Evolutionary conservation across 352 stramenopile species (phyloP), one percentile per base, ranked within the genome.

Genomic region (Globisporangium okanoganense): DNA sequence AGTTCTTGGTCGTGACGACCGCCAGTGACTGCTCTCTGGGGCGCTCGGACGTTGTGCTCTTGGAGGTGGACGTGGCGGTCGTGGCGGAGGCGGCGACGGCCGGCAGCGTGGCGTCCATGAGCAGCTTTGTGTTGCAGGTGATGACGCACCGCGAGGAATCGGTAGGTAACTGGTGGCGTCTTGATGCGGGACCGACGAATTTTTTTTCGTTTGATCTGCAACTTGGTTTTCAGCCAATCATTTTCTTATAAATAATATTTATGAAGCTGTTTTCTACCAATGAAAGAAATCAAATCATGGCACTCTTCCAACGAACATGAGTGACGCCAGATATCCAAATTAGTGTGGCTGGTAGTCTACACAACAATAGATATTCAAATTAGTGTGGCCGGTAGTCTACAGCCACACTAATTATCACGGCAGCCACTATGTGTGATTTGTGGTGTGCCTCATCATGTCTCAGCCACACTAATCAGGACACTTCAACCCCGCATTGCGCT

Each of bases 1-100:
- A 87, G 52, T 87, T 84, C 66, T 85, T 88, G 56, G 66, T 64
- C 9, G 76, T 86, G 41, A 86, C 65, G 8, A 82, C 48, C 13
- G 71, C 73, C 56, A 86, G 54, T 24, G 76, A 84, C 63, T 78
- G 73, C 58, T 72, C 24, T 41, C 52, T 56, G 7, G 18, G 13
- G 13, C 22, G 33, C 2, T 36, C 36, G 9, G 20, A 22, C 29
- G 29, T 33, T 6, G 10, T 45, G 18, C 40, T 45, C 16, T 20
- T 45, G 40, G 29, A 6, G 2, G 29, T 33, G 29, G 40, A 22
- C 18, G 40, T 22, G 10, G 29, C 38, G 9, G 51, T 41, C 24
- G 33, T 35, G 22, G 60, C 48, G 35, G 60, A 52, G 29, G 43
- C 50, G 25, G 56, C 47, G 18, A 49, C 60, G n/a, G 52, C 43